Base-by-base conservation (phyloP, 495 filamentous ascomycete species). In the Parathielavia appendiculata region DNA sequence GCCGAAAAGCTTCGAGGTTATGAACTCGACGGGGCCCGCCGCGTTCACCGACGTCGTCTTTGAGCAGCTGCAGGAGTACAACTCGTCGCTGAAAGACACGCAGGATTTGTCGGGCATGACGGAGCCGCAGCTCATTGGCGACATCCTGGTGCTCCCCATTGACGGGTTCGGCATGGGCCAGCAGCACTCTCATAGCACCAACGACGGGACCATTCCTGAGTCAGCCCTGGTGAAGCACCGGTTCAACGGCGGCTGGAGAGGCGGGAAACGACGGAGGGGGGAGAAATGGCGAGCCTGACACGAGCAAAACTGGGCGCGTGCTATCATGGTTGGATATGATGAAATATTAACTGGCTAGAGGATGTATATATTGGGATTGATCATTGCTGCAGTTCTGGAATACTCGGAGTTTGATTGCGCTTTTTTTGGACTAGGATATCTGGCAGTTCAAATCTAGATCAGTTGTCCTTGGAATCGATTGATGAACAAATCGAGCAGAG, bases 121-220 rank as follows among this genome's bases (percentile, higher is more conserved):
- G 17, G 58, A 59, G 48, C 65, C 69, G n/a, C 62, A n/a, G 35
- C 56, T 66, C 2, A 45, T 47, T 43, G 69, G 65, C 11, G 62
- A 71, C 51, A 61, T 71, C 17, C 48, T 69, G 19, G 56, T 71
- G 17, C 56, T 71, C 4, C 36, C 65, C 8, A 68, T 71, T 26
- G 59, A 69, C 51, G 68, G 60, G 2, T 70, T 70, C 41, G 68
- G 61, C 3, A 61, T 67, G 56, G 69, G 69, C 8, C 64, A 68
- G 43, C 20, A 11, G 53, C 67, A 71, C 56, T 66, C 63, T 0
- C 43, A 61, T n/a, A 66, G 61, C 43, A 62, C 64, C 9, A 13
- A 56, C 10, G 61, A 62, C 39, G 65, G 61, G 22, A 26, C 54
- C 13, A 57, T 62, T 7, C 66, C 58, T 1, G 38, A 44, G 14